These are phyloP conservation scores for Pleurotus platypus DNA, from an alignment of 768 basidiomycete species.

Conservation along the genomic window DNA sequence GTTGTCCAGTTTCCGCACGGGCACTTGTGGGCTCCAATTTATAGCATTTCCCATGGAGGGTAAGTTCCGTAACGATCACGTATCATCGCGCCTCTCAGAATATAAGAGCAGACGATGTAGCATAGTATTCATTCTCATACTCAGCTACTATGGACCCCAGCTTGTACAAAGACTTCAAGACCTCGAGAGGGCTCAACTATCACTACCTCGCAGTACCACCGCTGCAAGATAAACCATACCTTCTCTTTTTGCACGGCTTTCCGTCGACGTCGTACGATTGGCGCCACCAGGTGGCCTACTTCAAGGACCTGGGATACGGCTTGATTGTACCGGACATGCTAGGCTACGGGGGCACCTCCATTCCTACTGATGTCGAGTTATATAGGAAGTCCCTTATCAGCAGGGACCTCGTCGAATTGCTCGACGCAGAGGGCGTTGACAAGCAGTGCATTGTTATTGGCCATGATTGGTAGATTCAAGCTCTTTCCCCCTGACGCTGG, in stretches of 20 bases:
- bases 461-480: constrained; percentile 35
- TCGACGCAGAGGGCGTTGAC: constrained; percentile 30
- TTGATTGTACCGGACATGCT: constrained; percentile 49
- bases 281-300: constrained; percentile 34
- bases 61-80: too few relatives aligned
- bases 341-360: constrained; percentile 48
- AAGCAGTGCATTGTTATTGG: constrained; percentile 33
- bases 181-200: constrained; percentile 31
- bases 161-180: constrained; percentile 24
- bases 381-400: constrained; percentile 32
- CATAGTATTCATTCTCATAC: too few relatives aligned
- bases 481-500: neutral
- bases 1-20: too few relatives aligned
- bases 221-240: constrained; percentile 22
- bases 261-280: constrained; percentile 38
- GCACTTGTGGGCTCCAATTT: too few relatives aligned
- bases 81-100: too few relatives aligned
- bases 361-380: constrained; percentile 31
- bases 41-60: too few relatives aligned
- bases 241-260: constrained; percentile 47
- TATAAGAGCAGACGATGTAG: too few relatives aligned
- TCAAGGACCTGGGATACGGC: constrained; percentile 35
- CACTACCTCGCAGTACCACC: constrained; percentile 28
- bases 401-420: constrained; percentile 37
- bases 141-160: neutral